Base-by-base conservation (phyloP, 2,329 filamentous ascomycete genomes). In the Fusarium sp. region DNA sequence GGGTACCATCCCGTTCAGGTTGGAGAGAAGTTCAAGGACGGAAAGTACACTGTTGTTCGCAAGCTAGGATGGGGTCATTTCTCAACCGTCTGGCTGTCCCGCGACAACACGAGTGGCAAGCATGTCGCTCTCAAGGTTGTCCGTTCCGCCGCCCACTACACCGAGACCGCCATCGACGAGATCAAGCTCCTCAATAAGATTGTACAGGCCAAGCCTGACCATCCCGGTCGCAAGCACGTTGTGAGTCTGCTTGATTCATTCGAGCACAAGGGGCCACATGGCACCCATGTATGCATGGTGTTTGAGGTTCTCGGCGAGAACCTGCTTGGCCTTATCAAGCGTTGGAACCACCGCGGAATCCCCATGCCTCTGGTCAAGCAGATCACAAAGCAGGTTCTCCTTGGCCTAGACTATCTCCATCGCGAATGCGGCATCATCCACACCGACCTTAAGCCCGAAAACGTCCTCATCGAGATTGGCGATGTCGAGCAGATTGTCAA, bases 31-130 rank as follows among this genome's bases (percentile, higher is more conserved):
- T 98, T 98, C 90, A 98, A 98, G 83, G 95, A 98, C 83, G 95
- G 95, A 78, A 96, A 94, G 86, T 99, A 99, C 85, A 97, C 95
- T 18, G 92, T 98, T 68, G 94, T 98, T 83, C 93, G 95, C 85
- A 98, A 98, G 87, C 89, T 98, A 63, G 96, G 96, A 77, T 98
- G 96, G 96, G 97, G 97, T 73, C 96, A 98, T 82, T 99, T 98
- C 86, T 98, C 96, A n/a, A 99, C 96, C 37, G 96, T 98, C 77
- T 98, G 91, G 91, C 85, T 93, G 56, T 92, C 91, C 73, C 86
- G 93, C 83, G 96, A 98, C 86, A 98, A 97, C 80, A 91, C 88
- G 68, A 95, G 92, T 69, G 92, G 92, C 81, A 98, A 97, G 86
- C 97, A 99, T 83, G 97, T 99, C 80, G 97, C 97, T 65, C 90